A percentile compares a stretch with the other conserved stretches of the same genome.
These are phyloP conservation scores for Penicillium goetzii DNA, from an alignment of 495 filamentous ascomycete species.

Conservation along the genomic window DNA sequence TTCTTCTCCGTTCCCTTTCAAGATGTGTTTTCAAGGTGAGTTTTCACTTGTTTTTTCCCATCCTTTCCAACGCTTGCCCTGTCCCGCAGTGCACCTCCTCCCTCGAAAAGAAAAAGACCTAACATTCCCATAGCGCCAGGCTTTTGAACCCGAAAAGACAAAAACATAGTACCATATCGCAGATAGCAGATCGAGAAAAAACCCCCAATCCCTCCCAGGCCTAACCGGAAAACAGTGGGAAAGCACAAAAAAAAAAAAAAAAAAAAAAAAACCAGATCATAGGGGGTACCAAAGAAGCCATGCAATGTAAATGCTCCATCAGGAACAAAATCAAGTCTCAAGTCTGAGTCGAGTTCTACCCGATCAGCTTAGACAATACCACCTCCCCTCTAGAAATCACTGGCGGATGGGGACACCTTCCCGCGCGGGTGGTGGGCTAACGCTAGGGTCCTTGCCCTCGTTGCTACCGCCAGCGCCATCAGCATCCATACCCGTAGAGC, in stretches of 20 bases:
- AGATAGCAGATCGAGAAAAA: not conserved
- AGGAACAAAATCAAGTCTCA: not conserved
- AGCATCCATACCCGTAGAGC: conserved; percentile 45
- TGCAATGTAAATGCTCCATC: conserved; percentile 19
- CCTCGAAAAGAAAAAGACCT: conserved; percentile 17
- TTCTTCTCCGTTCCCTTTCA: not conserved
- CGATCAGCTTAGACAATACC: not conserved
- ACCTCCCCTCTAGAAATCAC: conserved; percentile 23
- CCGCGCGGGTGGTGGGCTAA: conserved; percentile 51
- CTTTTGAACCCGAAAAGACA: conserved; percentile 40
- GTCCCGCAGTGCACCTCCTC: conserved; percentile 32
- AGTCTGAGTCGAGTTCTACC: not conserved
- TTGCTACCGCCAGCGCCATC: conserved; percentile 31
- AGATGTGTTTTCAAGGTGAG: not conserved
- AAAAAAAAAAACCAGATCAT: conserved; percentile 14
- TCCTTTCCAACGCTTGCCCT: conserved; percentile 24
- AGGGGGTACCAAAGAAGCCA: conserved; percentile 11
- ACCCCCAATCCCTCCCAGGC: conserved; percentile 8
- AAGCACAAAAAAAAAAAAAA: conserved; percentile 15
- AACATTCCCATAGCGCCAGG: conserved; percentile 46
- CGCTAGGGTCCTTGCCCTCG: conserved; percentile 42
- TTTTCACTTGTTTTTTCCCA: not conserved
- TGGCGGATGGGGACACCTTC: conserved; percentile 69
- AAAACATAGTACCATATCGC: conserved; percentile 2
- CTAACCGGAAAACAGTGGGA: not conserved